phyloP scores from a whole-genome alignment of 495 filamentous ascomycete genomes.

The Aspergillus bridgeri region DNA sequence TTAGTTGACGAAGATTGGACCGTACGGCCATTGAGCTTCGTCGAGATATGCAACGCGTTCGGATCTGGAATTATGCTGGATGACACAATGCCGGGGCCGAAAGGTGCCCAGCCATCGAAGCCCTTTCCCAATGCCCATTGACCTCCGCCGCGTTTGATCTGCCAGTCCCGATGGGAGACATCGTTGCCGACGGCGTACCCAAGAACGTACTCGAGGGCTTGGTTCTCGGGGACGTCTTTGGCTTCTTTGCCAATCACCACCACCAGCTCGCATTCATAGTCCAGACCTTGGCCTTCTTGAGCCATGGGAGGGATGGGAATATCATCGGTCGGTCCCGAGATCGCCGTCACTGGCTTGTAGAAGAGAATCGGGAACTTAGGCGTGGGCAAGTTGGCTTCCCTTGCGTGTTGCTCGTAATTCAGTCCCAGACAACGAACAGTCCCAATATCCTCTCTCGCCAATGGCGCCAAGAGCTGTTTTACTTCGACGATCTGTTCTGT shows the following conservation, averaged over 20 bases:
- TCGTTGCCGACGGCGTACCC: slow-evolving; percentile 84
- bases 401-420: slow-evolving; percentile 79
- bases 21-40: slow-evolving; percentile 66
- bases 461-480: slow-evolving; percentile 62
- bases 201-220: slow-evolving; percentile 70
- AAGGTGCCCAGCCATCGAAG: slow-evolving; percentile 88
- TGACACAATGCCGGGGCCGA: slow-evolving; percentile 76
- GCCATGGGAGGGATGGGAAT: slow-evolving; percentile 62
- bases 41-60: slow-evolving; percentile 61
- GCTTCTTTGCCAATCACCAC: slow-evolving; percentile 71
- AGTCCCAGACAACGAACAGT: slow-evolving; percentile 78
- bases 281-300: slow-evolving; percentile 59
- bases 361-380: slow-evolving; percentile 78
- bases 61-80: slow-evolving; percentile 65
- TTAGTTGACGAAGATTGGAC: slow-evolving; percentile 72
- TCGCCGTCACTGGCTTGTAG: slow-evolving; percentile 75
- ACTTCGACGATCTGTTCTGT: slow-evolving; percentile 68
- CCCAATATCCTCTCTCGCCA: slow-evolving; percentile 63
- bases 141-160: slow-evolving; percentile 71
- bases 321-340: slow-evolving; percentile 65
- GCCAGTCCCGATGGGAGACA: slow-evolving; percentile 81
- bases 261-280: slow-evolving; percentile 86
- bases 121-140: slow-evolving; percentile 84
- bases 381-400: slow-evolving; percentile 70
- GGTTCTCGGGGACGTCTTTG: slow-evolving; percentile 59